Base-by-base conservation (phyloP, 2,329 filamentous ascomycete genomes). In the Penicillium sp. region DNA sequence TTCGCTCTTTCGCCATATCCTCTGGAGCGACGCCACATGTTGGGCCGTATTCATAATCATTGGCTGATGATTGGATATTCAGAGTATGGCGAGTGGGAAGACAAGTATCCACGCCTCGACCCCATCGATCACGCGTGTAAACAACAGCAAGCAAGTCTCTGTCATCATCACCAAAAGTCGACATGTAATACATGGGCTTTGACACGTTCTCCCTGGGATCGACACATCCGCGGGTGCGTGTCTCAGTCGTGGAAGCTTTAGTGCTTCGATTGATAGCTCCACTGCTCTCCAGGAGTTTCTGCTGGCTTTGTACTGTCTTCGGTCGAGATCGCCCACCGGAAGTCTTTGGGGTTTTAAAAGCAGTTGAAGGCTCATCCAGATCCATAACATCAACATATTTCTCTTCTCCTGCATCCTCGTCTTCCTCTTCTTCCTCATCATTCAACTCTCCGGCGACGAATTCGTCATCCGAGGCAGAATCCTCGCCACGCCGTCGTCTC, bases 61-160 rank as follows among this genome's bases (percentile, higher is more conserved):
- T 62, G 65, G 73, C 68, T 62, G 55, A 37, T 63, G 58, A 65
- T 67, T 65, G 62, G 65, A 54, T 63, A 51, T 75, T 69, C 62
- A 80, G 64, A 16, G 73, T 75, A 42, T 68, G 67, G 10, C 81
- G 78, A 58, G 76, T 80, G 4, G 85, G 86, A 45, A 87, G 76
- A 3, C 81, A 81, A 11, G 80, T 76, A 62, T 87, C 81, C 10
- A 76, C 64, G 0, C 74, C 75, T 33, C 68, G 63, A 30, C 62
- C 70, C 85, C 85, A 88, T 52, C 78, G 76, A 57, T 84, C 80
- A 56, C 82, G 78, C 16, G 81, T 79, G 63, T 78, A 74, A 6
- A 84, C 60, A 4, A 83, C 72, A 10, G 81, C 77, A 19, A 77
- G 72, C n/a, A 84, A 67, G 60, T 86, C 84, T 19, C 81, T 78